Evolutionary conservation across 1,139 yeast species (phyloP), one percentile per base, ranked within the genome.

Genomic region (Blastobotrys apis): DNA sequence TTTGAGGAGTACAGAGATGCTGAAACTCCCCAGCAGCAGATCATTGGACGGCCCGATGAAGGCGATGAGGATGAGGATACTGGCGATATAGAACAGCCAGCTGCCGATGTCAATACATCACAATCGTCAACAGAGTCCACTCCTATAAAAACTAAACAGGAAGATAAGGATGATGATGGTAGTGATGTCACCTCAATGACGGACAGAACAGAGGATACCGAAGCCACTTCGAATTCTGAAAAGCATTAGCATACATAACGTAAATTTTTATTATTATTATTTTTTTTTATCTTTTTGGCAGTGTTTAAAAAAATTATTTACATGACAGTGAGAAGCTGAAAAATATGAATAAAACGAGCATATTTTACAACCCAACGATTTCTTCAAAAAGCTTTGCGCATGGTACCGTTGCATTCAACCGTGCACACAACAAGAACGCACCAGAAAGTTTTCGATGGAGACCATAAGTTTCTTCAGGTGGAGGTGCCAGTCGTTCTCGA

Each of bases 401-500:
- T 9, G 92, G 94, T 29, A 92, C 94, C 19, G 75, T 72, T 2
- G 97, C 97, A 36, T 79, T 72, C 65, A 92, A 73, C 58, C 88
- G 77, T 3, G 97, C 85, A 68, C 98, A 92, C 46, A 92, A 72
- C 53, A 92, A 71, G 60, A 85, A 94, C 1, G 94, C 95, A 9
- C 99, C 98, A 62, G 95, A 84, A 60, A 92, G 79, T 60, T 94
- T 92, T 58, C 99, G 75, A 64, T 92, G 98, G 57, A 94, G 72
- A 6, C 95, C 85, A 63, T 92, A 92, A 0, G 98, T 92, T 64
- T 92, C 98, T 62, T 92, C 97, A 2, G 99, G 99, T 4, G 98
- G 99, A 4, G 98, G 97, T 4, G 96, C 79, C 51, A 92, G 72
- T 55, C 99, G 78, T 65, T 94, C 96, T 52, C 82, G 78, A 53